These are phyloP conservation scores for Kwoniella bestiolae DNA, from an alignment of 768 basidiomycete genomes.

Conservation along the genomic window DNA sequence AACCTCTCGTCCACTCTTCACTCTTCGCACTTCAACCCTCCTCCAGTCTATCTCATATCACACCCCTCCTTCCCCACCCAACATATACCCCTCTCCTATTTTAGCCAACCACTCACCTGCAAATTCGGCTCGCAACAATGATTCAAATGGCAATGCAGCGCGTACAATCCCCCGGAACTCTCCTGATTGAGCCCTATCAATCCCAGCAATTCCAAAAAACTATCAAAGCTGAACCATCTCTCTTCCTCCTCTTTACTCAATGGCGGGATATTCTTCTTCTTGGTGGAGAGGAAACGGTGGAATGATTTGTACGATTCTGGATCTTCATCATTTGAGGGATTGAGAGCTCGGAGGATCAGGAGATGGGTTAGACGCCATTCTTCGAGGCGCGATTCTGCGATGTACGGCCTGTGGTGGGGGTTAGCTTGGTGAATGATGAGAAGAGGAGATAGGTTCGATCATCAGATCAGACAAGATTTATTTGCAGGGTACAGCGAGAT, in stretches of 20 bases:
- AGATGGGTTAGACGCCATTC: conserved; percentile 70
- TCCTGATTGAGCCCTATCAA: conserved; percentile 84
- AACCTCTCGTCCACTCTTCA: neutral
- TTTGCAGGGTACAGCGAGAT: too few species aligned
- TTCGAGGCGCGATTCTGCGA: conserved; percentile 24
- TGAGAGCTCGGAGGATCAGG: conserved; percentile 68
- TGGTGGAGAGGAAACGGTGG: conserved; percentile 19
- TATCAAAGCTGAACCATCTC: conserved; percentile 75
- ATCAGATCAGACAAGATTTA: neutral
- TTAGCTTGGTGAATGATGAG: too few species aligned
- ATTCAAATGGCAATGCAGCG: conserved; percentile 83
- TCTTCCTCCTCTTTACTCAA: conserved; percentile 62
- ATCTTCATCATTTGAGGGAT: conserved; percentile 60
- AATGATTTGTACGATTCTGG: conserved; percentile 50
- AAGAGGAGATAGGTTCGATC: neutral
- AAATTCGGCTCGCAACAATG: conserved; percentile 81
- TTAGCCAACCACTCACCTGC: conserved; percentile 60
- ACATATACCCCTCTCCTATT: neutral
- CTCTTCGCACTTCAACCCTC: neutral
- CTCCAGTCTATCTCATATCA: neutral
- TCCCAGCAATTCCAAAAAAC: conserved; percentile 73
- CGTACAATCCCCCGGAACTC: conserved; percentile 83
- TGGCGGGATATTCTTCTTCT: conserved; percentile 58
- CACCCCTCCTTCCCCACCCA: neutral
- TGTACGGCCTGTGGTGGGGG: conserved; percentile 44